Evolutionary conservation across 805 yeast species (phyloP).

Genomic region (Clavispora vitiphila): DNA sequence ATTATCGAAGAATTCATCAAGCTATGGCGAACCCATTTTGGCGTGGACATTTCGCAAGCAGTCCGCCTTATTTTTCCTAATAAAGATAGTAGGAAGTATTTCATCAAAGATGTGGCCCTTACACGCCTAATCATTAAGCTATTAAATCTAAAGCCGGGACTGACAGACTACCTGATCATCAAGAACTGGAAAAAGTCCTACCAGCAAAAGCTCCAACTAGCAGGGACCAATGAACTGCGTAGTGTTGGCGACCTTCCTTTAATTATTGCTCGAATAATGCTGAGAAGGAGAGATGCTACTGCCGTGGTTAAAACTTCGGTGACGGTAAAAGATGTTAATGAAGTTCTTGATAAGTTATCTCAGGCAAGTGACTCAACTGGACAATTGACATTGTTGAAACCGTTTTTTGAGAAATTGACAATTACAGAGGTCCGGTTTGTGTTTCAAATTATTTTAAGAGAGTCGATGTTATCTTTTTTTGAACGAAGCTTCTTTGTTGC

Average conservation of each 20-base stretch:
- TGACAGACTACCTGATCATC: conserved; percentile 50
- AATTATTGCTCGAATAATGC: conserved; percentile 48
- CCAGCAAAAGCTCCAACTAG: conserved; percentile 25
- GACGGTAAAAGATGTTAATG: conserved; percentile 28
- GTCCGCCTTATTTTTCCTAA: conserved; percentile 58
- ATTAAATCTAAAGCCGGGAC: conserved; percentile 53
- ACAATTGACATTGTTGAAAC: conserved; percentile 41
- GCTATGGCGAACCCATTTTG: conserved; percentile 33
- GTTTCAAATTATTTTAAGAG: conserved; percentile 59
- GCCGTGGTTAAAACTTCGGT: conserved; percentile 18
- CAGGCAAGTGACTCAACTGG: conserved; percentile 23
- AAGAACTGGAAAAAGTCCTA: conserved; percentile 33
- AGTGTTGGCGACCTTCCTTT: conserved; percentile 36
- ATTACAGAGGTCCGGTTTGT: conserved; percentile 65
- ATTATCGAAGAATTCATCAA: conserved; percentile 24
- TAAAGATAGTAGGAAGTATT: conserved; percentile 56
- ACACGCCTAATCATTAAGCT: conserved; percentile 45
- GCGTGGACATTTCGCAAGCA: conserved; percentile 58
- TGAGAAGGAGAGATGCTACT: conserved; percentile 47
- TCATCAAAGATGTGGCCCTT: conserved; percentile 59
- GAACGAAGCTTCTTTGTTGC: conserved; percentile 51
- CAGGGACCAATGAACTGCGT: conserved; percentile 41
- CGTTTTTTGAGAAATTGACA: conserved; percentile 50
- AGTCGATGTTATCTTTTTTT: conserved; percentile 53
- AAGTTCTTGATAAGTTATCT: conserved; percentile 24